These are phyloP conservation scores for Fusarium foetens DNA, from an alignment of 2,329 filamentous ascomycete genomes.

Conservation along the genomic window DNA sequence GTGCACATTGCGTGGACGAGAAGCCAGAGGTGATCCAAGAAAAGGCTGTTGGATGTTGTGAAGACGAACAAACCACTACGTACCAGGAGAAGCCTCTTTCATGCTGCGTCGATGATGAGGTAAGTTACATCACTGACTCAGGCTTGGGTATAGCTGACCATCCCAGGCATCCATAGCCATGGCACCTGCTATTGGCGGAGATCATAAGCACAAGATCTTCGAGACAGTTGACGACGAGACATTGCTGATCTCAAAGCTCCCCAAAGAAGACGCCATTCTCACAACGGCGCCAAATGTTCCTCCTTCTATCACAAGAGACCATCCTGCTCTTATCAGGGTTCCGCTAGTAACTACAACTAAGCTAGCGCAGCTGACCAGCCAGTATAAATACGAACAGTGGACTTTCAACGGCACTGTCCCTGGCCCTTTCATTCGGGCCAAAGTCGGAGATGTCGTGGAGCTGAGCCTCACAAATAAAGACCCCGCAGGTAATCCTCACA, in stretches of 20 bases:
- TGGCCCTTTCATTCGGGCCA: constrained; percentile 20
- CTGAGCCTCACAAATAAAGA: constrained; percentile 19
- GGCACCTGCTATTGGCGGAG: not conserved
- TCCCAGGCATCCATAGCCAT: not conserved
- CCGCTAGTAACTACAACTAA: constrained; percentile 5
- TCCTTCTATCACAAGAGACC: not conserved
- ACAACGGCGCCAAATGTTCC: not conserved
- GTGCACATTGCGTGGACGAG: not conserved
- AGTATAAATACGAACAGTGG: constrained; percentile 29
- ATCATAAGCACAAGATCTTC: not conserved
- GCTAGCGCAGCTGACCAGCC: constrained; percentile 19
- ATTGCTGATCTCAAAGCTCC: not conserved
- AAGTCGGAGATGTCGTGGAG: constrained; percentile 20
- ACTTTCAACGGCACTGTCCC: constrained; percentile 28
- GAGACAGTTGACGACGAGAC: not conserved
- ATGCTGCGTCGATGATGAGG: not conserved
- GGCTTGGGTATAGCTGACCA: not conserved
- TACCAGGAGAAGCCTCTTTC: not conserved
- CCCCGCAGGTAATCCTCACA: constrained; percentile 7
- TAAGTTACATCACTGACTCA: not conserved
- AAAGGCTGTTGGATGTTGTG: not conserved
- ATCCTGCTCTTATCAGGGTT: not conserved
- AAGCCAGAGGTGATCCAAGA: not conserved
- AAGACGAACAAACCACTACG: not conserved
- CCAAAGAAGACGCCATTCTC: not conserved